Base-by-base conservation (phyloP, 345 rosid genomes). In the Lenwebbia sp. region DNA sequence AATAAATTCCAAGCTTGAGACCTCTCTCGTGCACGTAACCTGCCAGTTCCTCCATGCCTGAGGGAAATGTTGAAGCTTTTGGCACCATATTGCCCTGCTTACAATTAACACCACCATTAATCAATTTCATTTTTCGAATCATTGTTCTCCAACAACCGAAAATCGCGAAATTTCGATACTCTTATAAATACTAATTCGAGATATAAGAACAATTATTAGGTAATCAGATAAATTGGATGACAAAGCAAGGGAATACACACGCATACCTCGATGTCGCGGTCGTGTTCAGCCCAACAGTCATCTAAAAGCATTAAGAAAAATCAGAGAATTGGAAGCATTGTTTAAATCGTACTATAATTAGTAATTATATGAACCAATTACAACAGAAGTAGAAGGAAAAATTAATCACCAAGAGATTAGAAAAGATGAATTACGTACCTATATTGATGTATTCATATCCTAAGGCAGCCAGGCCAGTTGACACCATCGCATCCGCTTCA, bases 251-350 rank as follows among this genome's bases (percentile, higher is more conserved):
- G 76, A 65, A 33, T 4, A 7, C 21, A 1, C 23, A 7, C 21
- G 2, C 23, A 23, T 83, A 90, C 94, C 91, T 85, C 33, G 10
- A 89, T 85, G 83, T 91, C 92, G 30, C 92, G 85, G 60, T 89
- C 87, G 17, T 85, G 91, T 70, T 92, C 93, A 44, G 88, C 94
- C 94, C 94, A 91, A 84, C 93, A 90, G 85, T 92, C 94, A 83
- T 92, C 94, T 90, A n/a, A 25, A 52, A 70, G 50, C n/a, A 50
- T 21, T 40, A 47, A 49, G 70, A n/a, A 57, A 65, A 50, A 14
- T 40, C 3, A 19, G 1, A 33, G 44, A 17, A 33, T 65, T 65
- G 0, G 25, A 17, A 21, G 21, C 19, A 5, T 17, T 33, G 44
- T 65, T 65, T 65, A 30, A 3, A 65, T 65, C 19, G 8, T 33